phyloP scores from a whole-genome alignment of 495 filamentous ascomycete genomes.

The Tuber borchii region DNA sequence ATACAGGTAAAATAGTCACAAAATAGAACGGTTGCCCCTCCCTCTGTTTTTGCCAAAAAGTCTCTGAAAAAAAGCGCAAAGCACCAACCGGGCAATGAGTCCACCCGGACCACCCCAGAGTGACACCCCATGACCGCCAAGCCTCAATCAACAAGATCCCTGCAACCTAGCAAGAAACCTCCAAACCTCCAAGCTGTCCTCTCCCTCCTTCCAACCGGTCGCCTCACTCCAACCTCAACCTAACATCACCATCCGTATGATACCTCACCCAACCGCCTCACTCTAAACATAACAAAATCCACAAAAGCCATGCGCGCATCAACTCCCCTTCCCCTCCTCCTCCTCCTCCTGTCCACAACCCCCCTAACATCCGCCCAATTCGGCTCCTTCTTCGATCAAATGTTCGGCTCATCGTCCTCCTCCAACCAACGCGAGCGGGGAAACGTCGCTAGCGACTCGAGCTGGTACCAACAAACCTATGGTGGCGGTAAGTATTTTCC shows the following conservation, averaged over 20 bases:
- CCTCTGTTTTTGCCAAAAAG: too few species aligned
- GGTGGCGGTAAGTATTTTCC: slow-evolving; percentile 48
- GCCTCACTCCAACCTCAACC: slow-evolving; percentile 8
- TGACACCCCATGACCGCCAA: slow-evolving; percentile 11
- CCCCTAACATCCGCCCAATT: slow-evolving; percentile 58
- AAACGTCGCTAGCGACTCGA: slow-evolving; percentile 58
- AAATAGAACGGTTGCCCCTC: too few species aligned
- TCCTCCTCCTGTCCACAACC: slow-evolving; percentile 48
- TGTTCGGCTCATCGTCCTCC: slow-evolving; percentile 54
- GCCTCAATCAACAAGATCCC: slow-evolving; percentile 3
- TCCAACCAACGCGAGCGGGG: slow-evolving; percentile 54
- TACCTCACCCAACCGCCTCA: not conserved
- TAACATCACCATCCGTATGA: slow-evolving; percentile 7
- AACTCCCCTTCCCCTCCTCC: slow-evolving; percentile 14
- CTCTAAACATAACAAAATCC: not conserved
- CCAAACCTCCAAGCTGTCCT: not conserved
- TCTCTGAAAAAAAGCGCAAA: not conserved
- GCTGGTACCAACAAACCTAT: slow-evolving; percentile 60
- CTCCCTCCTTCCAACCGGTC: not conserved
- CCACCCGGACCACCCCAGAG: not conserved
- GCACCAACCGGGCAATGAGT: not conserved
- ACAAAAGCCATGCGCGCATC: not conserved
- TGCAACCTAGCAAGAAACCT: not conserved
- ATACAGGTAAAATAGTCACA: too few species aligned
- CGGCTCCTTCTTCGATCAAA: slow-evolving; percentile 58